phyloP scores from a whole-genome alignment of 2,329 filamentous ascomycete genomes.

The Fusarium concolor region DNA sequence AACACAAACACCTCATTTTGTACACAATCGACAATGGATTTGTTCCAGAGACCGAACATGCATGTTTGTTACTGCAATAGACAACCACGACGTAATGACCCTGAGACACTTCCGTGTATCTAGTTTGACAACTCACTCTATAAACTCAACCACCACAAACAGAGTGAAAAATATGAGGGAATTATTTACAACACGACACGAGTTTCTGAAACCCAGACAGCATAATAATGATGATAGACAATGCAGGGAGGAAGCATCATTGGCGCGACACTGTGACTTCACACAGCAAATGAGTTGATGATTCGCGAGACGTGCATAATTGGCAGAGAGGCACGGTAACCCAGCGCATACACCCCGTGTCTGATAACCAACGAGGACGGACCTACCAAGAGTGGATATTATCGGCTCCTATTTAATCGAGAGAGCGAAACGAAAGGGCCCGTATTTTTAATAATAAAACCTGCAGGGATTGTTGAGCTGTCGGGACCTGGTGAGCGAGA shows the following conservation, averaged over 20 bases:
- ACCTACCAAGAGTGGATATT: not conserved
- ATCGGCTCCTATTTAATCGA: constrained; percentile 3
- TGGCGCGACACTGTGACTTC: constrained; percentile 15
- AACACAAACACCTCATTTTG: not conserved
- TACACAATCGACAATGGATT: not conserved
- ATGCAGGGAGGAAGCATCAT: constrained; percentile 9
- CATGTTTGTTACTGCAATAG: not conserved
- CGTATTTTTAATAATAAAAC: constrained; percentile 15
- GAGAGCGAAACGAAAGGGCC: not conserved
- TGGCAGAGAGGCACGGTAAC: constrained; percentile 15
- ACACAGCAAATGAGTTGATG: constrained; percentile 9
- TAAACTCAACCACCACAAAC: not conserved
- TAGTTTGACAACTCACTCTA: not conserved
- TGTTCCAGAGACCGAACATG: constrained; percentile 7
- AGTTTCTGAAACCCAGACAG: constrained; percentile 1
- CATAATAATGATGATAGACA: constrained; percentile 2
- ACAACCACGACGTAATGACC: not conserved
- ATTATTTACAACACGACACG: constrained; percentile 8
- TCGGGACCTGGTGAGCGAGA: constrained; percentile 16
- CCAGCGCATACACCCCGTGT: not conserved
- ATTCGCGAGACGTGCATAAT: constrained; percentile 8
- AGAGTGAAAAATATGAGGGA: not conserved
- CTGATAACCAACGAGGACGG: not conserved
- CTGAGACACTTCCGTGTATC: not conserved
- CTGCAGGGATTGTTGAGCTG: constrained; percentile 21